Evolutionary conservation across 441 rosid genomes (phyloP).

Genomic region (Aleurites moluccanus): DNA sequence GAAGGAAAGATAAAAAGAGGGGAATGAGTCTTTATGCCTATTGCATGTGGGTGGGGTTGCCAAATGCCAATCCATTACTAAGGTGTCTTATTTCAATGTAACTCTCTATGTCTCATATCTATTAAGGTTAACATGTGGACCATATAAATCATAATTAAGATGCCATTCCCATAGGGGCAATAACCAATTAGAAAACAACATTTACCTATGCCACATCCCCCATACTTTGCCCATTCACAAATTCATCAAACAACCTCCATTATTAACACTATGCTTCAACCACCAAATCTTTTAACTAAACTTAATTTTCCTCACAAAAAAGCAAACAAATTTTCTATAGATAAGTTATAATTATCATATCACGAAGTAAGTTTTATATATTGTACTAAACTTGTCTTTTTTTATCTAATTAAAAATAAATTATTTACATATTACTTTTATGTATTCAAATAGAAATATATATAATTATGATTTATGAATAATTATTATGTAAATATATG

Average conservation of each 20-base stretch:
- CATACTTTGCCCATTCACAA: not conserved
- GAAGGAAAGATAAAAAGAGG: not conserved
- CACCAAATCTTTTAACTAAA: not conserved
- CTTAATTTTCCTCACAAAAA: too few species aligned
- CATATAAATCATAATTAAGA: not conserved
- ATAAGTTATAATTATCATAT: too few species aligned
- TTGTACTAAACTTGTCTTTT: too few species aligned
- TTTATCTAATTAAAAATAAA: too few species aligned
- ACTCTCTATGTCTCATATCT: not conserved
- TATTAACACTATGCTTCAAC: too few species aligned
- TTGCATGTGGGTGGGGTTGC: constrained; percentile 7
- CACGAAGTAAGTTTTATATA: too few species aligned
- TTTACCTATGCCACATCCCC: not conserved
- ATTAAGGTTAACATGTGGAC: not conserved
- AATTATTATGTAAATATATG: too few species aligned
- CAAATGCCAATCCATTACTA: not conserved
- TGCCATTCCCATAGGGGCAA: not conserved
- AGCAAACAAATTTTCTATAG: too few species aligned
- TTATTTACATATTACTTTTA: too few species aligned
- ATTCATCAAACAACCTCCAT: not conserved
- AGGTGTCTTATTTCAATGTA: constrained; percentile 12
- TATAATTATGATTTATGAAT: too few species aligned
- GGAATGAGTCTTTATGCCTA: not conserved
- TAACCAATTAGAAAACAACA: not conserved
- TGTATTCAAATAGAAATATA: too few species aligned